These are phyloP conservation scores for Nyctanthes arbortristis DNA, from an alignment of 257 asterid species.

Conservation along the genomic window DNA sequence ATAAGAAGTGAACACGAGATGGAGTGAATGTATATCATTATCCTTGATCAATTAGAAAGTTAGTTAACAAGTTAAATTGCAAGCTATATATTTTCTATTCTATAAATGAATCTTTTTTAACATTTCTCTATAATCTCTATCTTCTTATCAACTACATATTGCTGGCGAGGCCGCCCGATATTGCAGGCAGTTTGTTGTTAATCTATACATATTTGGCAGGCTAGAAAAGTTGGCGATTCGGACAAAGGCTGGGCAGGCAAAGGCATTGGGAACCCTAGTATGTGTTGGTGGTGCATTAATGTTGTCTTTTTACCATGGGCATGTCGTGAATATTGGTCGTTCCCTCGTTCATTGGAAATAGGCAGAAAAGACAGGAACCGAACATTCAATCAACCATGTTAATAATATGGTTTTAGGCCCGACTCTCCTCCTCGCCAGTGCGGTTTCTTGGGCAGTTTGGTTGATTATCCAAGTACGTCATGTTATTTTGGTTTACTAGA, in stretches of 20 bases:
- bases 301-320: conserved; percentile 71
- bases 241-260: conserved; percentile 68
- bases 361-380: conserved; percentile 48
- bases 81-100: too few relatives aligned
- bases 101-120: too few relatives aligned
- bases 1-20: too few relatives aligned
- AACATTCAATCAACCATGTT: conserved; percentile 36
- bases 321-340: conserved; percentile 43
- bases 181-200: too few relatives aligned
- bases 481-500: too few relatives aligned
- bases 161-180: too few relatives aligned
- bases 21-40: too few relatives aligned
- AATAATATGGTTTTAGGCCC: conserved; percentile 64
- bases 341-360: conserved; percentile 72
- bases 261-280: conserved; percentile 60
- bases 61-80: too few relatives aligned
- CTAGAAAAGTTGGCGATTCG: conserved; percentile 61
- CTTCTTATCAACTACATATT: too few relatives aligned
- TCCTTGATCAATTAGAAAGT: too few relatives aligned
- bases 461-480: conserved; percentile 73
- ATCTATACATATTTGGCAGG: conserved; percentile 30
- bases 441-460: conserved; percentile 84
- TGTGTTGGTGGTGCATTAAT: conserved; percentile 84
- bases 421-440: conserved; percentile 63
- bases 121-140: background rate